These are phyloP conservation scores for Globisporangium camurandrum DNA, from an alignment of 352 stramenopile genomes.

Conservation along the genomic window DNA sequence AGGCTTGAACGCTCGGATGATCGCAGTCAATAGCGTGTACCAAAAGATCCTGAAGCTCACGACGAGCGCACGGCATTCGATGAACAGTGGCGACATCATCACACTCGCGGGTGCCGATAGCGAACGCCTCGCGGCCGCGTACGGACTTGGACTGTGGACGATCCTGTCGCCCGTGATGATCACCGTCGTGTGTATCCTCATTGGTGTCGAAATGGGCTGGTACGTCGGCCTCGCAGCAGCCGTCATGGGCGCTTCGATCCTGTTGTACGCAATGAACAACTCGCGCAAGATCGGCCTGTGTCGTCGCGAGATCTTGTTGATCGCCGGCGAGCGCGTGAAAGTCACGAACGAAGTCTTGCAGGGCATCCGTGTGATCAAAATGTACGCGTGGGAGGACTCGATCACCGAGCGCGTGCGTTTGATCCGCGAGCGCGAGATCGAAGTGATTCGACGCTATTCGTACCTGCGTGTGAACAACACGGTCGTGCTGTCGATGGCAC, in stretches of 20 bases:
- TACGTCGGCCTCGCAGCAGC: constrained; percentile 17
- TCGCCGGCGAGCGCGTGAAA: constrained; percentile 79
- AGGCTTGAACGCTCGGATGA: constrained; percentile 28
- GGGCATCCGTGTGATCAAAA: constrained; percentile 88
- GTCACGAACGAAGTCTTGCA: constrained; percentile 91
- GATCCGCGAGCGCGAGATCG: constrained; percentile 21
- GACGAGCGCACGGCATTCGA: constrained; percentile 25
- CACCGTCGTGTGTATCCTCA: constrained; percentile 19
- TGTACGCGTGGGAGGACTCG: constrained; percentile 79
- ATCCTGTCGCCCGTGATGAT: constrained; percentile 20
- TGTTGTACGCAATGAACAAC: constrained; percentile 18
- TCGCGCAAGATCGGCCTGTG: constrained; percentile 22
- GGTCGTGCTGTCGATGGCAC: constrained; percentile 14
- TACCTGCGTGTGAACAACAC: constrained; percentile 23
- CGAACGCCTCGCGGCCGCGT: constrained; percentile 44
- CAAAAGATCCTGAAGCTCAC: constrained; percentile 46
- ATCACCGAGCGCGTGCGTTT: constrained; percentile 22
- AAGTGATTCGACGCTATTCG: constrained; percentile 27
- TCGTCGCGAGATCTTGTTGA: constrained; percentile 26
- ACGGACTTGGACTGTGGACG: constrained; percentile 32
- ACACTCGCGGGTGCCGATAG: constrained; percentile 44
- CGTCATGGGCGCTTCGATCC: constrained; percentile 4
- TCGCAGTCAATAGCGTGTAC: constrained; percentile 23
- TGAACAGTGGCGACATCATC: constrained; percentile 52
- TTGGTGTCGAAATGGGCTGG: constrained; percentile 10